Percentiles rank a stretch among this genome's conserved stretches.
phyloP scores from a whole-genome alignment of 495 filamentous ascomycete genomes.

The Tuber calosporum region DNA sequence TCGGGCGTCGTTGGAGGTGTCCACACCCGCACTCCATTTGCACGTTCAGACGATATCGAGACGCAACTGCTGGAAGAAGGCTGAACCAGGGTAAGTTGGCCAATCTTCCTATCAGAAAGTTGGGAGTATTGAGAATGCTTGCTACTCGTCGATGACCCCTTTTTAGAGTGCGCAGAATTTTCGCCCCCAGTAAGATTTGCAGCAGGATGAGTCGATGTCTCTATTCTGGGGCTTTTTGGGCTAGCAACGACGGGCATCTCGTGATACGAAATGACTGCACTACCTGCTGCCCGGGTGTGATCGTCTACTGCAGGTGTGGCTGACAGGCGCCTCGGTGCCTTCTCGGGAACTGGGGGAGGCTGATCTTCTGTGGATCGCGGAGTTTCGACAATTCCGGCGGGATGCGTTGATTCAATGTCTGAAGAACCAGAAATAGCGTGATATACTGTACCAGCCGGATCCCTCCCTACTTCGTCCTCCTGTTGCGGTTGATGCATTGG shows the following conservation, averaged over 20 bases:
- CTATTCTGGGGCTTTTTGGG: conserved; percentile 19
- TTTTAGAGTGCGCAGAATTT: conserved; percentile 34
- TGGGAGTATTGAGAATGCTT: conserved; percentile 37
- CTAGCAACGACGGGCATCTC: conserved; percentile 15
- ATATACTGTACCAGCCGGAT: not conserved
- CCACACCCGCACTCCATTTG: conserved; percentile 28
- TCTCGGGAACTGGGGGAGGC: conserved; percentile 14
- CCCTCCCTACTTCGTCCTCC: not conserved
- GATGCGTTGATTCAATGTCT: conserved; percentile 7
- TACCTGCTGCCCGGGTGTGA: conserved; percentile 12
- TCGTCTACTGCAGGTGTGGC: conserved; percentile 17
- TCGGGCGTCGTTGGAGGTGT: conserved; percentile 39
- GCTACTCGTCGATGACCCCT: conserved; percentile 34
- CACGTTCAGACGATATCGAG: conserved; percentile 32
- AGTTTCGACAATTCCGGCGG: conserved; percentile 26
- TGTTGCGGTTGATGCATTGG: not conserved
- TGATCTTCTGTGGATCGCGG: conserved; percentile 20
- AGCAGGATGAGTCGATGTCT: conserved; percentile 15
- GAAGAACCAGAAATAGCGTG: not conserved
- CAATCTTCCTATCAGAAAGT: conserved; percentile 39
- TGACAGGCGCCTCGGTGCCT: conserved; percentile 22
- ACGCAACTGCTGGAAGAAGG: conserved; percentile 29
- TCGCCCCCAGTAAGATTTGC: conserved; percentile 20
- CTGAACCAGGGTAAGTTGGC: conserved; percentile 37
- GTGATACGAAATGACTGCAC: conserved; percentile 24